Evolutionary conservation across 495 filamentous ascomycete genomes (phyloP), one percentile per base, ranked within the genome.

Genomic region (Penicillium parvum): DNA sequence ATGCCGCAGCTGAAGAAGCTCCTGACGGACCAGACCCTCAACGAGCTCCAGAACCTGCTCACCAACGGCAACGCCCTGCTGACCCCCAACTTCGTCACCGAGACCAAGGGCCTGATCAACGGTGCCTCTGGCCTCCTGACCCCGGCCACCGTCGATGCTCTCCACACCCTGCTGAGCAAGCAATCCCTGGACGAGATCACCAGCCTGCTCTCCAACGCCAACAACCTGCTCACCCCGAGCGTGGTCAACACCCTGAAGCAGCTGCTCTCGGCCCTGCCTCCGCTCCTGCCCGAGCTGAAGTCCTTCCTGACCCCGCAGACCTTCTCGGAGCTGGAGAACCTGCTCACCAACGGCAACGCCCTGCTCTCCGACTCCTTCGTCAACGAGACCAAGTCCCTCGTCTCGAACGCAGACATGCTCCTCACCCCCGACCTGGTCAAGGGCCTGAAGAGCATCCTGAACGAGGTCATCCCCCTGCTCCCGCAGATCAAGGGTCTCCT

Each of bases 331-430:
- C 41, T 72, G 2, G 26, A 59, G 32, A 57, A 44, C 12, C 55
- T 72, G 17, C 59, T 72, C 20, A 53, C 48, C 11, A 69, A 71
- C 29, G 65, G 64, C 14, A 64, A 68, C 38, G 43, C 53, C 6
- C 54, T 72, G 15, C 36, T 72, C 5, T 66, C 66, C 5, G 16
- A 38, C 14, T 27, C 43, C 10, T 60, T 72, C 33, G 49, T 69
- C 18, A 51, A 62, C 32, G 51, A 65, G n/a, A 56, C 46, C 7
- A 28, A 45, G 30, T 32, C 12, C 21, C 25, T 52, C 10, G 27
- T 56, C 1, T 7, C 17, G 2, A 57, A 67, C 32, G 59, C 67
- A 16, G 49, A 61, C 16, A 49, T 58, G 11, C 63, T 75, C 2
- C 47, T 75, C 3, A 66, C 66, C 7, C 58, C 66, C 18, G 45